Base-by-base conservation (phyloP, 371 early-diverging fungal species). In the Mortierella sp. region DNA sequence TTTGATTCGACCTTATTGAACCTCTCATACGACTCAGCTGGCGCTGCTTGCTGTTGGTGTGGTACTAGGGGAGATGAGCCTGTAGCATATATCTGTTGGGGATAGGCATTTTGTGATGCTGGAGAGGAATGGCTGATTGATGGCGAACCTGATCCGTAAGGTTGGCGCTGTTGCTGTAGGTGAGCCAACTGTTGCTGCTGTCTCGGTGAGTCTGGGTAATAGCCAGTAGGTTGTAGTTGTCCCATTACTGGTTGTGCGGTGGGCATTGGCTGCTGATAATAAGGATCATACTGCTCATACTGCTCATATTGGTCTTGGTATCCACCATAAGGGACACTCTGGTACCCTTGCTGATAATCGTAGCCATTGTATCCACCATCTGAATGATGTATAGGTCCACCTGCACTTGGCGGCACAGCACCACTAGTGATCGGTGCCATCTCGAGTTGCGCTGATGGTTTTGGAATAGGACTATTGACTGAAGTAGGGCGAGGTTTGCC, bases 261-360 rank as follows among this genome's bases (percentile, higher is more conserved):
- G 8, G 36, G 63, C 57, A 40, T 22, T 3, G 65, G 65, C 43
- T 63, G 65, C 10, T 64, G 58, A 50, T 79, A 74, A 16, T 74
- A 79, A 9, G 74, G 74, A 58, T 78, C 73, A 33, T 72, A 65
- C n/a, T 52, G 64, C 62, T 69, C 75, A 22, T 70, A 76, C 47
- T 68, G 74, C 21, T 71, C 65, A 10, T 74, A 64, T 53, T 64
- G 69, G 22, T 76, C 76, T 28, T 74, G 74, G 24, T 79, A 70
- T 9, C 74, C 74, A 9, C 61, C 69, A 22, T 74, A 74, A 5
- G 74, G 71, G 7, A 64, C 74, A 32, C 70, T 63, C 0, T 65
- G 66, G 21, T 70, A 67, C 11, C 67, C 68, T 55, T 58, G 60
- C 40, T 70, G 69, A 33, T 70, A 64, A 21, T 62, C 73, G 28